These are phyloP conservation scores for Davidsoniella australis DNA, from an alignment of 2,329 filamentous ascomycete species.

Conservation along the genomic window DNA sequence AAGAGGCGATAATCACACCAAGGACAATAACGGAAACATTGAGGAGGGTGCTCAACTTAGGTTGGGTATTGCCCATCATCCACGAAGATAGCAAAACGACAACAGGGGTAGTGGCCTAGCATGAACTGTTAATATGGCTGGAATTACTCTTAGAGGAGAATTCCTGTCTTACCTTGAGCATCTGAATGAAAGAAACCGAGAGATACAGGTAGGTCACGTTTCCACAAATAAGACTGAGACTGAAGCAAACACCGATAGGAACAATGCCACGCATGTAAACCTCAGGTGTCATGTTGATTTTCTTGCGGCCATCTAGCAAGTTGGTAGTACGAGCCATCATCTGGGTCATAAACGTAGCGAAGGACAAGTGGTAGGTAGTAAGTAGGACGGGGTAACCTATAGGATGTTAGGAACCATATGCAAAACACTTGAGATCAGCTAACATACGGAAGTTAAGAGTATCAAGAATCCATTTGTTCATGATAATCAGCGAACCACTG, in stretches of 20 bases:
- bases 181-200: conserved; percentile 93
- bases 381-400: conserved; percentile 60
- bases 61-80: conserved; percentile 67
- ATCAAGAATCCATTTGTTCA: conserved; percentile 97
- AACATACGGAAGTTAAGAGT: conserved; percentile 54
- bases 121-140: conserved; percentile 19
- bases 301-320: conserved; percentile 83
- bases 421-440: not conserved
- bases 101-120: conserved; percentile 72
- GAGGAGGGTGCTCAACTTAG: conserved; percentile 70
- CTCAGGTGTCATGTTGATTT: conserved; percentile 89
- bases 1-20: conserved; percentile 83
- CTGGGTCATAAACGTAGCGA: conserved; percentile 90
- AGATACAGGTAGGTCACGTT: conserved; percentile 93
- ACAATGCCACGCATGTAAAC: conserved; percentile 88
- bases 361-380: conserved; percentile 88
- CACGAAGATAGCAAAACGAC: conserved; percentile 82
- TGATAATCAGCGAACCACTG: conserved; percentile 88
- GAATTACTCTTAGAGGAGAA: not conserved
- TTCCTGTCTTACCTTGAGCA: conserved; percentile 49
- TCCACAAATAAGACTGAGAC: conserved; percentile 85
- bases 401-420: not conserved
- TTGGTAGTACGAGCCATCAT: conserved; percentile 77
- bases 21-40: conserved; percentile 93
- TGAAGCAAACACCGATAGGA: conserved; percentile 91